Conservation (phyloP, 2,329 filamentous ascomycete genomes). For the Monilinia polystroma region DNA sequence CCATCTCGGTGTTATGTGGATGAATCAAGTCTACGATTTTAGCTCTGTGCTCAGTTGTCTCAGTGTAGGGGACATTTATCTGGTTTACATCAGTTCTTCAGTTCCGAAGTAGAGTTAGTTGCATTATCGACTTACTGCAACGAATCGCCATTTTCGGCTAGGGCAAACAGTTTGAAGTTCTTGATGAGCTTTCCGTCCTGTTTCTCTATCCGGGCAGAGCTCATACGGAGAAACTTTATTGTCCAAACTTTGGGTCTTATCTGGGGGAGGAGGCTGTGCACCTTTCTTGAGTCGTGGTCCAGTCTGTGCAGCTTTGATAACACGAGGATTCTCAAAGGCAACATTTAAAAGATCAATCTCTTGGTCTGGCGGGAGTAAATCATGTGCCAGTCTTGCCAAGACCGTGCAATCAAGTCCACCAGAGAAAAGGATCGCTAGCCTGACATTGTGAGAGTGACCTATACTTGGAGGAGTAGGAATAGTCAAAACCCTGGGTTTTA, state of each 20-base stretch:
- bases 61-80: constrained; percentile 78
- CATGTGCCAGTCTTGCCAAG: constrained; percentile 75
- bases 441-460: constrained; percentile 43
- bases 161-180: constrained; percentile 73
- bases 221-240: constrained; percentile 58
- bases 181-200: constrained; percentile 74
- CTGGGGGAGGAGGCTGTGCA: background rate
- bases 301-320: constrained; percentile 55
- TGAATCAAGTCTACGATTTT: constrained; percentile 76
- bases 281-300: constrained; percentile 34
- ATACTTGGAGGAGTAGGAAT: constrained; percentile 58
- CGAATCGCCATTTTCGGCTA: constrained; percentile 74
- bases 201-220: constrained; percentile 84
- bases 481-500: constrained; percentile 62
- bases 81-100: constrained; percentile 38
- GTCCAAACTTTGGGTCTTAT: background rate
- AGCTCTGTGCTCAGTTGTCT: constrained; percentile 66
- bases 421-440: constrained; percentile 83
- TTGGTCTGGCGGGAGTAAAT: constrained; percentile 67
- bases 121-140: constrained; percentile 54
- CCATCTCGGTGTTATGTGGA: constrained; percentile 98
- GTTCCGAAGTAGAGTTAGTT: constrained; percentile 18
- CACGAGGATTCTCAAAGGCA: constrained; percentile 89
- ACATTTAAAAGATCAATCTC: constrained; percentile 89
- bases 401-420: constrained; percentile 92